phyloP scores from a whole-genome alignment of 305 asterid genomes.

The Fraxinus platypoda region DNA sequence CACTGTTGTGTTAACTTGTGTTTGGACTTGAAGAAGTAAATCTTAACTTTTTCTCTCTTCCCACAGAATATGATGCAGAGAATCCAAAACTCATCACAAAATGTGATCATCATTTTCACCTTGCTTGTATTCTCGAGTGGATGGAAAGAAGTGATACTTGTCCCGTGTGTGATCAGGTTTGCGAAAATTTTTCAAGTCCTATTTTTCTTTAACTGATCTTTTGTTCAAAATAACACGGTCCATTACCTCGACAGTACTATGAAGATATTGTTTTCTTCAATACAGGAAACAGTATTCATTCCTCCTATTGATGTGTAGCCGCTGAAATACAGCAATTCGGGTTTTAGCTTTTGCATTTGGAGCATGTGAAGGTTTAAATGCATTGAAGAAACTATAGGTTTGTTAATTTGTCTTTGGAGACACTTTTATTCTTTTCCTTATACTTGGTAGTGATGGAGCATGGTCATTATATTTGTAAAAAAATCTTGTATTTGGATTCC shows the following conservation, averaged over 20 bases:
- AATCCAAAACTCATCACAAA: constrained; percentile 80
- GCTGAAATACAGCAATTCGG: constrained; percentile 16
- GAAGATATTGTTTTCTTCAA: constrained; percentile 19
- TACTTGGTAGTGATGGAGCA: background rate
- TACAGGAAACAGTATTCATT: constrained; percentile 77
- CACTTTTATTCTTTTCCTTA: background rate
- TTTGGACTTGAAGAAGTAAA: constrained; percentile 12
- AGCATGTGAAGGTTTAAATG: background rate
- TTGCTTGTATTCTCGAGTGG: constrained; percentile 91
- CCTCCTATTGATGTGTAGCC: constrained; percentile 39
- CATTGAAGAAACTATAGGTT: background rate
- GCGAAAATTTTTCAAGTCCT: background rate
- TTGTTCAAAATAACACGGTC: background rate
- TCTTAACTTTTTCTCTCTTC: constrained; percentile 11
- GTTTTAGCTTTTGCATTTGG: background rate
- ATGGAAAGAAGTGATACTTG: constrained; percentile 93
- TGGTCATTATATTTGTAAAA: background rate
- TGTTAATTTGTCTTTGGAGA: background rate
- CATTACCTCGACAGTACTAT: constrained; percentile 3
- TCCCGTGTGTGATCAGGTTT: constrained; percentile 90
- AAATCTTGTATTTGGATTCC: background rate
- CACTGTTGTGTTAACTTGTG: background rate
- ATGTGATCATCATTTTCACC: constrained; percentile 90
- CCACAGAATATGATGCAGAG: constrained; percentile 75
- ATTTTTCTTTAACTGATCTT: background rate